Base-by-base conservation (phyloP, 2,329 filamentous ascomycete species). In the Calonectria naviculata region DNA sequence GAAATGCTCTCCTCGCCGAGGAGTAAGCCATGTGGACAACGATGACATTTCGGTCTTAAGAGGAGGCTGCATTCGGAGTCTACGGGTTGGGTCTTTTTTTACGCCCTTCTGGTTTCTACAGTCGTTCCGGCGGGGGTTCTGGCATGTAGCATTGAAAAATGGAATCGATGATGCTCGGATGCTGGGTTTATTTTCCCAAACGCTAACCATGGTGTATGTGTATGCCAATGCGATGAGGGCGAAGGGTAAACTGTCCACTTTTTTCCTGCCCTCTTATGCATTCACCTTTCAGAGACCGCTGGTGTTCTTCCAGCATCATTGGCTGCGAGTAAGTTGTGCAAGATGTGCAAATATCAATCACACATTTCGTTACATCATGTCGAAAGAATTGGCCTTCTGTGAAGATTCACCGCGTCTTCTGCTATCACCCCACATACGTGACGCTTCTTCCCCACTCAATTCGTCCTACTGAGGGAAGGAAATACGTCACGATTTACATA, bases 1-100 rank as follows among this genome's bases (percentile, higher is more conserved):
- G 95, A 87, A 93, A 91, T 84, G 95, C 94, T 84, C 86, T 97
- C 86, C 85, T 93, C 83, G 94, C 89, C 85, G 88, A 89, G 82
- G 89, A 89, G 83, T 87, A 89, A 83, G 85, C 83, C 80, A 84
- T 84, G 82, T 86, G 84, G 80, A 82, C 76, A 81, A 81, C 75
- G 76, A 81, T 80, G 80, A 85, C 80, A 83, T 83, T 82, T 83
- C 82, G 83, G 85, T 86, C 82, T 84, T 86, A 83, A 86, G 84
- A 85, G 85, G 84, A 86, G 86, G 86, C 86, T 88, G 86, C 87
- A 89, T 88, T 87, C 85, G 88, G 88, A 89, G 88, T 89, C 87
- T 88, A 86, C 85, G 87, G 85, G 86, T 88, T 88, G 85, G 87
- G 86, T 87, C 85, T 85, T 83, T 87, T 84, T 84, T 84, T 84